Evolutionary conservation across 768 basidiomycete genomes (phyloP), one percentile per base, ranked within the genome.

Genomic region (Mrakia blollopis): DNA sequence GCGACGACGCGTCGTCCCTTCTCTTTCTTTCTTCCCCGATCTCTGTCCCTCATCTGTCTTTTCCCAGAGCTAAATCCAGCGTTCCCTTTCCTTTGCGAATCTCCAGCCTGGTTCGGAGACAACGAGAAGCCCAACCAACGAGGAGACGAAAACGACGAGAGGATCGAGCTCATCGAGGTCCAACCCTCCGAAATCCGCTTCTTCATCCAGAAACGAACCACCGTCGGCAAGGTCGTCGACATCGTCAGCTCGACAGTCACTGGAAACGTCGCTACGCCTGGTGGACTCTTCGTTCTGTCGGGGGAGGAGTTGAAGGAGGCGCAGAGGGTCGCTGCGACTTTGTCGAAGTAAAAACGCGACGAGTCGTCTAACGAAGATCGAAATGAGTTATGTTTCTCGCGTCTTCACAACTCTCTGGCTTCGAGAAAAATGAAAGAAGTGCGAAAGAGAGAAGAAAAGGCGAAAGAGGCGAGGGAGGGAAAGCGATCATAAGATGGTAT

Each of bases 111-210:
- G 87, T 95, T 95, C 80, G 92, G 92, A 52, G 91, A 96, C 81
- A 85, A 94, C 74, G 89, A 90, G 44, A 93, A 96, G 79, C 92
- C 91, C 25, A 84, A 91, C 9, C 93, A 94, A 83, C 90, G 89
- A 80, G 94, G 93, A n/a, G 88, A 90, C 80, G 87, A 87, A 41
- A 85, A 86, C 67, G 94, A 96, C 79, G 92, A 93, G 0, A 88
- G 94, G 35, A 87, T 97, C 69, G 75, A 76, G 10, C 83, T 92
- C 50, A 92, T 96, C 79, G 88, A 92, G 82, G 88, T 97, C 73
- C 83, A 90, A 72, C 92, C 93, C 0, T 86, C 89, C 50, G 80
- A 85, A 85, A 91, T 97, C 79, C 87, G 90, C 73, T 95, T 93
- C 81, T 96, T 90, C 89, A 84, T 90, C 75, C 86, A 90, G 8